These are phyloP conservation scores for Oryza nivara DNA, from an alignment of 176 grass and related monocot genomes.

Conservation along the genomic window DNA sequence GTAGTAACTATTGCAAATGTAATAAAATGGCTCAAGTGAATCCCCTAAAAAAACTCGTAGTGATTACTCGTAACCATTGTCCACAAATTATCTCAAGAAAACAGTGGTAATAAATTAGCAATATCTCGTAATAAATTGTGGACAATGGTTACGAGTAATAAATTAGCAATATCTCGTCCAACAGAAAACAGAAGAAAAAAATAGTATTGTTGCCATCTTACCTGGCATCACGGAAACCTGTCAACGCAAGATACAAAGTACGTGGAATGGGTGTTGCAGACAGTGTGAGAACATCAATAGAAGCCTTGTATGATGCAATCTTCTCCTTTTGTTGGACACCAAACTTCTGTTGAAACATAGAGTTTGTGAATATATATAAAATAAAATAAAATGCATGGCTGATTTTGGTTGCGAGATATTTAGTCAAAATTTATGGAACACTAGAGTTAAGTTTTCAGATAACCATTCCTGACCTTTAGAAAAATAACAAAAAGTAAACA, in stretches of 20 bases:
- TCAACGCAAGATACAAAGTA: slow-evolving; percentile 95
- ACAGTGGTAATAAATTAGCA: slow-evolving; percentile 24
- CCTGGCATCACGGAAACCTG: slow-evolving; percentile 99
- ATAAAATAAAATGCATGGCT: slow-evolving; percentile 2
- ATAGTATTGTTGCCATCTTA: slow-evolving; percentile 30
- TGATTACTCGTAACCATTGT: not conserved
- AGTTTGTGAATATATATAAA: slow-evolving; percentile 33
- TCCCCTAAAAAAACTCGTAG: too few relatives aligned
- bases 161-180: not conserved
- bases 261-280: slow-evolving; percentile 98
- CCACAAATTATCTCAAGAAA: not conserved
- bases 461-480: not conserved
- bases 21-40: slow-evolving; percentile 16
- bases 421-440: not conserved
- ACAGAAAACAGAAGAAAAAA: not conserved
- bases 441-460: not conserved
- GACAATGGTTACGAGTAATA: not conserved
- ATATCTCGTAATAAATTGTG: not conserved
- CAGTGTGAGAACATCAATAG: slow-evolving; percentile 92
- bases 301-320: slow-evolving; percentile 92
- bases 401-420: not conserved
- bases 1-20: not conserved
- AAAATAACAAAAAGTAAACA: not conserved
- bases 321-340: slow-evolving; percentile 98
- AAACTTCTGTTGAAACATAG: slow-evolving; percentile 69